Evolutionary conservation across 2,329 filamentous ascomycete species (phyloP), one percentile per base, ranked within the genome.

Genomic region (Byssochlamys sp.): DNA sequence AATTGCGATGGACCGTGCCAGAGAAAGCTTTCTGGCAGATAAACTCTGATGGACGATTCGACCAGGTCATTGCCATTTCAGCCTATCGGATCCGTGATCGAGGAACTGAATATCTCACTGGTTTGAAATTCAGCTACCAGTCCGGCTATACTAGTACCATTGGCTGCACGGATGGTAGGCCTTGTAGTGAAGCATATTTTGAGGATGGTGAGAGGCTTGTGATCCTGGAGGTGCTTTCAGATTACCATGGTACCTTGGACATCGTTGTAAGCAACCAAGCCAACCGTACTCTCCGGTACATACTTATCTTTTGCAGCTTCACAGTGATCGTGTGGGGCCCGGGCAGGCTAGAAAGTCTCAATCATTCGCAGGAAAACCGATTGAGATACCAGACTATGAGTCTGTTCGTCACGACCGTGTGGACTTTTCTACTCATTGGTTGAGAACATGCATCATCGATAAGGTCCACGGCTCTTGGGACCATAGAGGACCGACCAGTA

Each of bases 11-110:
- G 9, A 25, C 54, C 19, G 55, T 39, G n/a, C 55, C 55, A 3
- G 55, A 54, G 29, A 57, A 57, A 27, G n/a, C 49, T 4, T 31
- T 57, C 50, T 53, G 55, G 52, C 50, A 57, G 14, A 19, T n/a
- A 33, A 26, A 9, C 14, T n/a, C 19, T 7, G n/a, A 19, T 3
- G 45, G 45, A n/a, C 35, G 12, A 19, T 10, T 4, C 25, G 54
- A 56, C 26, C 54, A 26, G 24, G 27, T 56, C 27, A 33, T 33
- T 9, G 45, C 54, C 26, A 33, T 56, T 19, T 24, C 54, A 10
- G 54, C 39, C 3, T 56, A 56, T 50, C 35, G 27, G 24, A 24
- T 45, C 5, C n/a, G 35, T 28, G 19, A 11, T 56, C 19, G 31
- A 11, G 26, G 49, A 51, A 29, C 11, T 26, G 25, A 56, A 26